Base-by-base conservation (phyloP, 2,329 filamentous ascomycete genomes). In the Helotiales sp. region DNA sequence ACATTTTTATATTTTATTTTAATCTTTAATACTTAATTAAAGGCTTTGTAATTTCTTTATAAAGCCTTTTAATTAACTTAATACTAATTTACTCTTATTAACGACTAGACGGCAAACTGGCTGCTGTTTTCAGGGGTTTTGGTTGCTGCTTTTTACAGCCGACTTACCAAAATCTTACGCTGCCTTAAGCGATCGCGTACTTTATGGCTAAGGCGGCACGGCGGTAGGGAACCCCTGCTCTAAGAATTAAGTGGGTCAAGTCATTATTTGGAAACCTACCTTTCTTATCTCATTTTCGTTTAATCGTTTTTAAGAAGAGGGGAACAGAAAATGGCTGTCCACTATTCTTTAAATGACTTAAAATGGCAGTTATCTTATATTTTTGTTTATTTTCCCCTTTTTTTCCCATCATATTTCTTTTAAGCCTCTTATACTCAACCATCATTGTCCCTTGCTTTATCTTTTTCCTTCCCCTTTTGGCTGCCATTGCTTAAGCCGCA, bases 151-250 rank as follows among this genome's bases (percentile, higher is more conserved):
- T 72, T 70, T 61, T 24, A 60, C 32, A 64, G 67, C 59, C 26
- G n/a, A 69, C 67, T 69, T 71, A 64, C 69, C 61, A 70, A 69
- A 68, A 69, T 64, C 69, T 68, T 65, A 32, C 63, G 69, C 69
- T 65, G 63, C 70, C 34, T 63, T 72, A n/a, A 71, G 49, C 60
- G 58, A 59, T 71, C 61, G 67, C 65, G 57, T 71, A 71, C 65
- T 68, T 65, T 3, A 61, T 67, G 43, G 68, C 65, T 54, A 71
- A 73, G 64, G 69, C 71, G 61, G 71, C 68, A 70, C 34, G 68
- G 50, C 69, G 13, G 43, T 66, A 43, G 54, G 34, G 63, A n/a
- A 66, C 60, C 64, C 64, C 40, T 61, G 40, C 49, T 64, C 17
- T 37, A 62, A 40, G 57, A 68, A 68, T 34, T 40, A n/a, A 64